Evolutionary conservation across 108 stramenopile species (phyloP).

Genomic region (Epithemia pelagica): DNA sequence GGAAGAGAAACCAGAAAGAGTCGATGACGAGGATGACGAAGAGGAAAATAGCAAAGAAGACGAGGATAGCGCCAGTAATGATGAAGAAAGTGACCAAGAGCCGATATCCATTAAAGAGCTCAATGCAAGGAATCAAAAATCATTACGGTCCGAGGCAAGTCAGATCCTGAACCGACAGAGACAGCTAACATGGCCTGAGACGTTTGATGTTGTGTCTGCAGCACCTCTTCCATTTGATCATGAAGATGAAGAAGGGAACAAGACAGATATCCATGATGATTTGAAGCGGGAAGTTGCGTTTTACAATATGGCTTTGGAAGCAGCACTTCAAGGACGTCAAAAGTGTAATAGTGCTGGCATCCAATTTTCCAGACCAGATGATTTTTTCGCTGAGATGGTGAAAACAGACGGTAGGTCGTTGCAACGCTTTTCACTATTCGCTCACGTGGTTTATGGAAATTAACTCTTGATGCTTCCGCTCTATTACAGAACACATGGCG

Average conservation of each 20-base stretch:
- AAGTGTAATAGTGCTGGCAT: slow-evolving; percentile 50
- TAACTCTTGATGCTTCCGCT: neutral
- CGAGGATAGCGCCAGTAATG: slow-evolving; percentile 17
- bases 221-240: slow-evolving; percentile 69
- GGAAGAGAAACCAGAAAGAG: neutral
- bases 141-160: slow-evolving; percentile 34
- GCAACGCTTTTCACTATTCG: neutral
- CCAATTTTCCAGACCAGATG: slow-evolving; percentile 86
- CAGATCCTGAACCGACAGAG: slow-evolving; percentile 28
- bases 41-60: too few species aligned
- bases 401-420: slow-evolving; percentile 96
- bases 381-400: slow-evolving; percentile 99
- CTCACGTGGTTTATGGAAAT: too few species aligned
- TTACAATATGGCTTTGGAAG: slow-evolving; percentile 90
- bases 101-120: slow-evolving; percentile 2
- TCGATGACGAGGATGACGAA: slow-evolving; percentile 9
- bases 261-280: slow-evolving; percentile 92
- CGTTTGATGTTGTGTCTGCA: slow-evolving; percentile 56
- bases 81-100: slow-evolving; percentile 12
- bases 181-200: slow-evolving; percentile 67
- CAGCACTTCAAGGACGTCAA: slow-evolving; percentile 65
- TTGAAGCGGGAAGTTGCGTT: slow-evolving; percentile 93
- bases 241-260: slow-evolving; percentile 26
- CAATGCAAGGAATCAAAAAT: neutral
- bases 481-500: slow-evolving; percentile 76